Evolutionary conservation across 345 rosid species (phyloP).

Genomic region (Hibiscus syriacus): DNA sequence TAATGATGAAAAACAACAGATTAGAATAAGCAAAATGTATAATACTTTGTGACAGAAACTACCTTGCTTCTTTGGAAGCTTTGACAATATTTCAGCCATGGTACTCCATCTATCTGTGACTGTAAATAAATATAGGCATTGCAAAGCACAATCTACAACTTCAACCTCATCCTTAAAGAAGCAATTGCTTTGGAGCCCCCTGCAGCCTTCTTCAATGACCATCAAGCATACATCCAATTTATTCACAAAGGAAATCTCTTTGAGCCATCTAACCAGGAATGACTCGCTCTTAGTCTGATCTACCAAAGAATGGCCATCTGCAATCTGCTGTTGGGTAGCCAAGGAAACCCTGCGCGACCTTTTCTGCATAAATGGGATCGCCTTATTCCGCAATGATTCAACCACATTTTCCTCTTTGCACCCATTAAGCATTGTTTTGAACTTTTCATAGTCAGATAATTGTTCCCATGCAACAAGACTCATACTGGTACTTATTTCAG

Average conservation of each 20-base stretch:
- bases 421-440: slow-evolving; percentile 66
- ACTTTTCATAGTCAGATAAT: slow-evolving; percentile 76
- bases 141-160: slow-evolving; percentile 73
- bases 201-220: slow-evolving; percentile 84
- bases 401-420: slow-evolving; percentile 56
- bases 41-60: slow-evolving; percentile 14
- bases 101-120: slow-evolving; percentile 75
- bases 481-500: slow-evolving; percentile 39
- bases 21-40: neutral
- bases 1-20: neutral
- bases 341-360: slow-evolving; percentile 21
- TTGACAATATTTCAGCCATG: slow-evolving; percentile 76
- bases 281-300: slow-evolving; percentile 34
- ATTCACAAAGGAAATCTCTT: slow-evolving; percentile 64
- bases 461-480: slow-evolving; percentile 80
- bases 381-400: slow-evolving; percentile 45
- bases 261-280: slow-evolving; percentile 80
- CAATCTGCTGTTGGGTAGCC: slow-evolving; percentile 14
- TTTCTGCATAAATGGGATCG: slow-evolving; percentile 73
- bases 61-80: slow-evolving; percentile 75
- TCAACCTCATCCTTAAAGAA: slow-evolving; percentile 69
- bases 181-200: slow-evolving; percentile 34
- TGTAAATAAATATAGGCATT: slow-evolving; percentile 67
- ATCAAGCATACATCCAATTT: slow-evolving; percentile 64
- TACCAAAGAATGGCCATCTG: slow-evolving; percentile 17